phyloP scores from a whole-genome alignment of 352 stramenopile species.

The Hyaloperonospora arabidopsidis region DNA sequence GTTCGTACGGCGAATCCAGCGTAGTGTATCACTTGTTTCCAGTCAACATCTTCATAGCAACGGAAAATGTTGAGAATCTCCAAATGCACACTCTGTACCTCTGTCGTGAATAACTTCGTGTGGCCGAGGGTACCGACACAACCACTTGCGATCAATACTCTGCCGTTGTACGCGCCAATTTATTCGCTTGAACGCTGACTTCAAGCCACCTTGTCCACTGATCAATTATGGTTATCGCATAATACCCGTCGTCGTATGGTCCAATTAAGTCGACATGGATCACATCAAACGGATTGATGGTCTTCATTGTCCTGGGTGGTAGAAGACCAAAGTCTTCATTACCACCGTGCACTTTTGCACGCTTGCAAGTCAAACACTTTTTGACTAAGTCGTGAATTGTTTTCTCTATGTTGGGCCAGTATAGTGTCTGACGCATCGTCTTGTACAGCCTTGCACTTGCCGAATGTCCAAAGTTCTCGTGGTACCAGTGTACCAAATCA shows the following conservation, averaged over 20 bases:
- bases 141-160: background rate
- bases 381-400: too few species aligned
- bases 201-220: background rate
- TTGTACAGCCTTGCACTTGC: too few species aligned
- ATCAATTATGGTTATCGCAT: background rate
- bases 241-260: background rate
- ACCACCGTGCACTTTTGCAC: slow-evolving; percentile 3
- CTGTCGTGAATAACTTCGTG: slow-evolving; percentile 4
- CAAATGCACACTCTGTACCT: slow-evolving; percentile 3
- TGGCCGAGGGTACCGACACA: background rate
- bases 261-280: slow-evolving; percentile 8
- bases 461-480: too few species aligned
- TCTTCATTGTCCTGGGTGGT: background rate
- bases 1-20: too few species aligned
- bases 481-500: too few species aligned
- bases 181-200: too few species aligned
- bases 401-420: too few species aligned
- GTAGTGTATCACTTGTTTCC: too few species aligned
- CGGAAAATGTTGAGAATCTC: slow-evolving; percentile 4
- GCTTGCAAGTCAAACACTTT: too few species aligned
- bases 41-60: too few species aligned
- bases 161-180: background rate
- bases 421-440: too few species aligned
- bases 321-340: slow-evolving; percentile 4
- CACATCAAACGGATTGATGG: slow-evolving; percentile 3